Conservation (phyloP, 371 early-diverging fungal species). For the Chytridium lagenaria region DNA sequence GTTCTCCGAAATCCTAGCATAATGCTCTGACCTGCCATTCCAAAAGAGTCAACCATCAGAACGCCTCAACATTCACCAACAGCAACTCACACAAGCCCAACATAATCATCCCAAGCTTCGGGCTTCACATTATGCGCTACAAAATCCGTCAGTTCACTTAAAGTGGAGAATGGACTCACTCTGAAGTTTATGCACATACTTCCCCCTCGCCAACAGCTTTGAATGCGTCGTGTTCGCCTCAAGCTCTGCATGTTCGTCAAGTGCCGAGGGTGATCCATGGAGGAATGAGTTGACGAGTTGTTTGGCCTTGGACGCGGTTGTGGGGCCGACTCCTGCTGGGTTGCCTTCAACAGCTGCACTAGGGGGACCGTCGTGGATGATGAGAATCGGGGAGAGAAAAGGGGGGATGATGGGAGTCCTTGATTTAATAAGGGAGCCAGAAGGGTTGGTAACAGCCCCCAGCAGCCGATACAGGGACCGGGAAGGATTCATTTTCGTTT, state of each 20-base stretch:
- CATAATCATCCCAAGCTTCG: conserved; percentile 84
- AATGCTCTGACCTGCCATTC: conserved; percentile 66
- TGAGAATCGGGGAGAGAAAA: no score
- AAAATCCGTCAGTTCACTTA: neutral
- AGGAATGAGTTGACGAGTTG: conserved; percentile 61
- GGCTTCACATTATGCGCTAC: conserved; percentile 86
- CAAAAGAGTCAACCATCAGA: no score
- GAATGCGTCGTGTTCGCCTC: conserved; percentile 69
- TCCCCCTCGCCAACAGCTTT: conserved; percentile 81
- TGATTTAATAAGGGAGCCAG: no score
- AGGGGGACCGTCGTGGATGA: no score
- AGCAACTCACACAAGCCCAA: conserved; percentile 55
- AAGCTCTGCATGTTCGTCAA: conserved; percentile 43
- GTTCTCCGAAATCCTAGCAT: conserved; percentile 76
- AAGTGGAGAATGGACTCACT: conserved; percentile 55
- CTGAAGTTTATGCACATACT: conserved; percentile 87
- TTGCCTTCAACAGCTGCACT: neutral
- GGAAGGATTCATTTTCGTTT: no score
- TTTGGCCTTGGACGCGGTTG: conserved; percentile 9
- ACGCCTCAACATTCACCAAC: no score
- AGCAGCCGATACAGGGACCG: no score
- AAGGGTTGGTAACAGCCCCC: no score
- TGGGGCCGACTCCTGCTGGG: neutral
- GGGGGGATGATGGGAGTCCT: no score
- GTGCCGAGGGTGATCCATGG: conserved; percentile 58